These are phyloP conservation scores for Serendipita indica DNA, from an alignment of 768 basidiomycete species.

Conservation along the genomic window DNA sequence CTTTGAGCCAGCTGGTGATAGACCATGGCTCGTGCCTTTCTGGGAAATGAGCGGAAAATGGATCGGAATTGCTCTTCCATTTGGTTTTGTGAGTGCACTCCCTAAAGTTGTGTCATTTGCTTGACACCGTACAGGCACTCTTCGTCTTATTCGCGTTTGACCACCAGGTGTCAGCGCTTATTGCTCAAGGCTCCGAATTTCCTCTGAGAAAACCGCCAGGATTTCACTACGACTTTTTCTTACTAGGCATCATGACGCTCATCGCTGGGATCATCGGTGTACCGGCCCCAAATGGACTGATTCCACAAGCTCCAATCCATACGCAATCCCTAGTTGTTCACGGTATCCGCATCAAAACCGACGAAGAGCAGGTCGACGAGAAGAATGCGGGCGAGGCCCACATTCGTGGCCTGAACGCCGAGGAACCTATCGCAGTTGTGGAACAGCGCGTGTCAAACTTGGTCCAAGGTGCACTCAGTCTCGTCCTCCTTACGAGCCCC, in stretches of 20 bases:
- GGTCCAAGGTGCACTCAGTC: slow-evolving; percentile 62
- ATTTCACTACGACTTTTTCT: slow-evolving; percentile 79
- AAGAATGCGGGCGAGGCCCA: slow-evolving; percentile 18
- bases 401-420: slow-evolving; percentile 16
- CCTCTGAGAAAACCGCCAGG: slow-evolving; percentile 83
- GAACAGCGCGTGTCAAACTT: slow-evolving; percentile 91
- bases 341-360: slow-evolving; percentile 30
- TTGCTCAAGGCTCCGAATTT: slow-evolving; percentile 81
- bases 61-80: slow-evolving; percentile 80
- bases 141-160: slow-evolving; percentile 94
- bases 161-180: slow-evolving; percentile 83
- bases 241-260: slow-evolving; percentile 81
- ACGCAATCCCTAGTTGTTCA: slow-evolving; percentile 66
- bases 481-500: slow-evolving; percentile 68
- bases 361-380: slow-evolving; percentile 25
- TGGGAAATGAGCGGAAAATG: slow-evolving; percentile 82
- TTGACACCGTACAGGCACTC: slow-evolving; percentile 22
- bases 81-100: slow-evolving; percentile 43
- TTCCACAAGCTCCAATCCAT: slow-evolving; percentile 86
- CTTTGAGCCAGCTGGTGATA: slow-evolving; percentile 54
- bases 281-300: slow-evolving; percentile 75
- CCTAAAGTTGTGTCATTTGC: background rate
- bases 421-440: slow-evolving; percentile 59
- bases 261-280: slow-evolving; percentile 74
- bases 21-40: slow-evolving; percentile 74